A percentile compares a stretch with the other conserved stretches of the same genome.
Conservation (phyloP, 148 eudicot genomes). For the Hydrangea macrophylla region DNA sequence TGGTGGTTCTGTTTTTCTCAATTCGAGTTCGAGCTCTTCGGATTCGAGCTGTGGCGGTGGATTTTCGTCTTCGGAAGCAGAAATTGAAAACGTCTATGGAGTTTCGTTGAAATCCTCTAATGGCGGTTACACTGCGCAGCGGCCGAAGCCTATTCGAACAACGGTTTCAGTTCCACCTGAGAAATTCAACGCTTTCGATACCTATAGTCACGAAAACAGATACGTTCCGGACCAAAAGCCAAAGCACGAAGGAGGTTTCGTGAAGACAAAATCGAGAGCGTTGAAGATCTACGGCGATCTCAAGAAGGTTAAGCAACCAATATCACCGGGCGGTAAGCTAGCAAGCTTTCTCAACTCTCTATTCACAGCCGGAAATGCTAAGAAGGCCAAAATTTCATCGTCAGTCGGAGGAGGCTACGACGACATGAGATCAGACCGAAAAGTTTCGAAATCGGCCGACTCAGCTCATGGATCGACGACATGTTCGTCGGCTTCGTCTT, state of each 20-base stretch:
- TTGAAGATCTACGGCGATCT: constrained; percentile 82
- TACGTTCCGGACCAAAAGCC: constrained; percentile 11
- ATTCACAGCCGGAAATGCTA: constrained; percentile 37
- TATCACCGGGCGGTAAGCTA: constrained; percentile 80
- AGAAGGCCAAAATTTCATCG: constrained; percentile 38
- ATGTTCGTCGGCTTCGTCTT: constrained; percentile 55
- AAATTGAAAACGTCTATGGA: constrained; percentile 17
- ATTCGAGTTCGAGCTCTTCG: constrained; percentile 52
- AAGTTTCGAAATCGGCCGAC: constrained; percentile 14
- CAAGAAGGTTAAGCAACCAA: constrained; percentile 80
- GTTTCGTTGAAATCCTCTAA: neutral
- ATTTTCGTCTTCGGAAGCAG: constrained; percentile 41
- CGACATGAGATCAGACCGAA: constrained; percentile 13
- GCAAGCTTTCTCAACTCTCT: constrained; percentile 71
- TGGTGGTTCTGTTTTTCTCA: constrained; percentile 9
- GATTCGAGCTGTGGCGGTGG: constrained; percentile 48
- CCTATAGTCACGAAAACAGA: neutral
- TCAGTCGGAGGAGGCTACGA: constrained; percentile 7
- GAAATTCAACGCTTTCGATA: neutral
- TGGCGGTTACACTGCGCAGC: neutral
- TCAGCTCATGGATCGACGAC: constrained; percentile 29
- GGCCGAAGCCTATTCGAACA: constrained; percentile 47
- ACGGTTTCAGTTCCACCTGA: constrained; percentile 16
- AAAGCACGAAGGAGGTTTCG: constrained; percentile 26
- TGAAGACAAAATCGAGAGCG: constrained; percentile 53